A percentile compares a stretch with the other conserved stretches of the same genome.
These are phyloP conservation scores for Spergularia marina DNA, from an alignment of 148 eudicot species.

Conservation along the genomic window DNA sequence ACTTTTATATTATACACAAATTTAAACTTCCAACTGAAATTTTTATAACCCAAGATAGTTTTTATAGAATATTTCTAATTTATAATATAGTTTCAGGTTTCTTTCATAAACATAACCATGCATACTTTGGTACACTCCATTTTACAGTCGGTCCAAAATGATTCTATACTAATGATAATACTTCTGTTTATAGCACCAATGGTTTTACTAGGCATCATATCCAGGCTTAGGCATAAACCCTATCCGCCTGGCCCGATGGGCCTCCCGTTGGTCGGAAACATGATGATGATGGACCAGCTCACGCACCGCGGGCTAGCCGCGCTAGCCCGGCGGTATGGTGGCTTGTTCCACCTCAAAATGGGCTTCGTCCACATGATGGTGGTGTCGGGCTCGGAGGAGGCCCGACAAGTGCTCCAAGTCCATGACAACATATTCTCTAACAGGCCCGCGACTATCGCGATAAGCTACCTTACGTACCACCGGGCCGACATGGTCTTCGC, in stretches of 20 bases:
- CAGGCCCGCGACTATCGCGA: slow-evolving; percentile 68
- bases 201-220: slow-evolving; percentile 28
- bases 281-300: slow-evolving; percentile 70
- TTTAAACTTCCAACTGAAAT: neutral
- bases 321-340: slow-evolving; percentile 62
- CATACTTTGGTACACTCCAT: neutral
- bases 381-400: slow-evolving; percentile 51
- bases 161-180: slow-evolving; percentile 13
- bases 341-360: slow-evolving; percentile 58
- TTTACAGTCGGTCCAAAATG: neutral
- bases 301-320: slow-evolving; percentile 58
- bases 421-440: slow-evolving; percentile 73
- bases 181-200: slow-evolving; percentile 32
- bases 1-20: no score
- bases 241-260: slow-evolving; percentile 68
- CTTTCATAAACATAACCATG: neutral
- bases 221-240: slow-evolving; percentile 31
- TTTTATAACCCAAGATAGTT: neutral
- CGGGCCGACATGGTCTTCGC: slow-evolving; percentile 82
- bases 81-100: neutral
- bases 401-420: slow-evolving; percentile 64
- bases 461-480: slow-evolving; percentile 59
- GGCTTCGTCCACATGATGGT: slow-evolving; percentile 61
- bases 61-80: neutral
- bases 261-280: slow-evolving; percentile 64